Evolutionary conservation across 2,329 filamentous ascomycete species (phyloP).

Genomic region (Cadophora sp.): DNA sequence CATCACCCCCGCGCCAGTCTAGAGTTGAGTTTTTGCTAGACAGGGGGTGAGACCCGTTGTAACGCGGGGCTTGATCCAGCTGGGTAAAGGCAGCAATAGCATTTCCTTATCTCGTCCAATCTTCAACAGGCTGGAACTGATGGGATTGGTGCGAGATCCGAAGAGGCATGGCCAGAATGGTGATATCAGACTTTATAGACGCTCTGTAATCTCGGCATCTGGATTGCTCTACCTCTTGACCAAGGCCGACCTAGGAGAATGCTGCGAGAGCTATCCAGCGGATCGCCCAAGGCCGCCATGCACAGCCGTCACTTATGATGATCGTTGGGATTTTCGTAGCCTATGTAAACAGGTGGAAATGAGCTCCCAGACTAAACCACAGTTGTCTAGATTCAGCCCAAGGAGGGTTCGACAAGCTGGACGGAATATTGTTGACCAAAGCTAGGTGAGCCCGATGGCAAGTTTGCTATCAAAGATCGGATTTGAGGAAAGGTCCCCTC

Average conservation of each 20-base stretch:
- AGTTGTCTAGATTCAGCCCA: conserved; percentile 11
- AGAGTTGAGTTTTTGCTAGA: background rate
- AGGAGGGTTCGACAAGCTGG: background rate
- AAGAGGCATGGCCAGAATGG: background rate
- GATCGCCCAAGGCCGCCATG: background rate
- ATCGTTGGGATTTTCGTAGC: background rate
- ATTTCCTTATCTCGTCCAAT: conserved; percentile 10
- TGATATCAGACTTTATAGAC: background rate
- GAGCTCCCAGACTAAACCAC: background rate
- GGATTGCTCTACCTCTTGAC: background rate
- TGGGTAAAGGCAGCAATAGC: background rate
- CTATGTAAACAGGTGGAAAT: background rate
- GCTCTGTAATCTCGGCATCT: background rate
- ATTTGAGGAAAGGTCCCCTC: background rate
- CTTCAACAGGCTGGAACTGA: background rate
- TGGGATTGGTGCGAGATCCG: background rate
- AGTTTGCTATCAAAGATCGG: background rate
- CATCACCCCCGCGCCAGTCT: conserved; percentile 1
- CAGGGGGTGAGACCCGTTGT: background rate
- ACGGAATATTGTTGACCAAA: background rate
- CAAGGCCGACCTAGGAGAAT: background rate
- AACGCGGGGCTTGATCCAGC: conserved; percentile 1
- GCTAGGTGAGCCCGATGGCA: background rate
- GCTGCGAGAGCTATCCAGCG: background rate
- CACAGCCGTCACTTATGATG: background rate